Conservation (phyloP, 169 alveolate species). For the Plasmodium malariae region DNA sequence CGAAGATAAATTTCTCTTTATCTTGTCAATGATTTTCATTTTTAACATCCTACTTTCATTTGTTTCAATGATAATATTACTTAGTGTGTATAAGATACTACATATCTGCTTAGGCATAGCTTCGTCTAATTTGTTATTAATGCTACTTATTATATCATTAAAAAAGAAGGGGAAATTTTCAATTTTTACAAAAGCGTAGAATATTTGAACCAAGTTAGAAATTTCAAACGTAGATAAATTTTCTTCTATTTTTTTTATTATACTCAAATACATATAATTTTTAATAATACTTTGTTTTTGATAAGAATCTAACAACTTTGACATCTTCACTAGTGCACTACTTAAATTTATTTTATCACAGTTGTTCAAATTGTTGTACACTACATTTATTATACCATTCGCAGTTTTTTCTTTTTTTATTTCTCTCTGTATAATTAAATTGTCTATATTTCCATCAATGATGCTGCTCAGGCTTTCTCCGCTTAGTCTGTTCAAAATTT, state of each 20-base stretch:
- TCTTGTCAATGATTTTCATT: constrained; percentile 44
- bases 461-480: constrained; percentile 63
- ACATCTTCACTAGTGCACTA: constrained; percentile 51
- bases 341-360: constrained; percentile 67
- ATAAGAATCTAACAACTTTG: constrained; percentile 58
- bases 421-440: constrained; percentile 62
- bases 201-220: constrained; percentile 48
- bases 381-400: constrained; percentile 49
- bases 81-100: constrained; percentile 49
- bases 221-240: constrained; percentile 17
- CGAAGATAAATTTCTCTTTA: constrained; percentile 1
- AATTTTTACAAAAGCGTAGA: constrained; percentile 61
- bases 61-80: constrained; percentile 68
- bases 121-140: constrained; percentile 24
- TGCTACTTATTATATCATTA: constrained; percentile 41
- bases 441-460: constrained; percentile 72
- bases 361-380: constrained; percentile 47
- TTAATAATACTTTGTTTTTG: constrained; percentile 50
- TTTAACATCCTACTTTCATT: constrained; percentile 66
- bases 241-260: constrained; percentile 46
- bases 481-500: constrained; percentile 4
- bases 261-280: constrained; percentile 53
- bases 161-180: constrained; percentile 54
- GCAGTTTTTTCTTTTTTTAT: constrained; percentile 59
- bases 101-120: constrained; percentile 48